phyloP scores from a whole-genome alignment of 2,329 filamentous ascomycete genomes.

The Sporothrix sp. region DNA sequence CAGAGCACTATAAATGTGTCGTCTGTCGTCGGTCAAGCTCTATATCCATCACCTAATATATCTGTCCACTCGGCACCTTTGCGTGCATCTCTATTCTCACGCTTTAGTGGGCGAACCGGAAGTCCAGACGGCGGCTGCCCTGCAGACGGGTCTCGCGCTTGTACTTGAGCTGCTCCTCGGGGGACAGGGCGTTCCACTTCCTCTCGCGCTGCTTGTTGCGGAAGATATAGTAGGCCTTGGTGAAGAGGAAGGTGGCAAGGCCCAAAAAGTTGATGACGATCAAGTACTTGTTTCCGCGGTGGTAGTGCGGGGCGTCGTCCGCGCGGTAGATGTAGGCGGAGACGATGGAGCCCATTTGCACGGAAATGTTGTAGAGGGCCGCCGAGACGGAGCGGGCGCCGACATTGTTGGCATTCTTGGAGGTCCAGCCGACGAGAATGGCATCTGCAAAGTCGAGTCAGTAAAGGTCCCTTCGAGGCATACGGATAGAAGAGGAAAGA shows the following conservation, averaged over 20 bases:
- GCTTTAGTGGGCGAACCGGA: slow-evolving; percentile 33
- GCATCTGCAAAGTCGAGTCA: slow-evolving; percentile 32
- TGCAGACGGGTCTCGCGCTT: slow-evolving; percentile 31
- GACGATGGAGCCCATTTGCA: slow-evolving; percentile 28
- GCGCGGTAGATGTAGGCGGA: slow-evolving; percentile 38
- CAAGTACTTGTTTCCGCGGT: slow-evolving; percentile 18
- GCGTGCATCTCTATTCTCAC: too few relatives aligned
- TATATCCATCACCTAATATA: too few relatives aligned
- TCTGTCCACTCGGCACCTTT: too few relatives aligned
- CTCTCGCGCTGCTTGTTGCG: slow-evolving; percentile 36
- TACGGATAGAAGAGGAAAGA: background rate
- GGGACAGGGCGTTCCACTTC: slow-evolving; percentile 39
- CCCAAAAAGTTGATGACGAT: slow-evolving; percentile 34
- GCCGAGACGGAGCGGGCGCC: slow-evolving; percentile 12
- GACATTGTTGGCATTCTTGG: slow-evolving; percentile 38
- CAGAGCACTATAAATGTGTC: too few relatives aligned
- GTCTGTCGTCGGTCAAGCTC: too few relatives aligned
- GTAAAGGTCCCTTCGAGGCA: too few relatives aligned
- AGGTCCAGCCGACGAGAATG: slow-evolving; percentile 49
- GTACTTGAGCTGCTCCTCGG: slow-evolving; percentile 29
- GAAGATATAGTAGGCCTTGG: slow-evolving; percentile 43
- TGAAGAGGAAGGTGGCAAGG: slow-evolving; percentile 36
- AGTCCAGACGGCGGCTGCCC: slow-evolving; percentile 36
- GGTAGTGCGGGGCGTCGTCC: slow-evolving; percentile 17
- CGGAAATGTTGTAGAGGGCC: slow-evolving; percentile 23